A percentile compares a stretch with the other conserved stretches of the same genome.
Conservation (phyloP, 2,329 filamentous ascomycete genomes). For the Zasmidium angulare region DNA sequence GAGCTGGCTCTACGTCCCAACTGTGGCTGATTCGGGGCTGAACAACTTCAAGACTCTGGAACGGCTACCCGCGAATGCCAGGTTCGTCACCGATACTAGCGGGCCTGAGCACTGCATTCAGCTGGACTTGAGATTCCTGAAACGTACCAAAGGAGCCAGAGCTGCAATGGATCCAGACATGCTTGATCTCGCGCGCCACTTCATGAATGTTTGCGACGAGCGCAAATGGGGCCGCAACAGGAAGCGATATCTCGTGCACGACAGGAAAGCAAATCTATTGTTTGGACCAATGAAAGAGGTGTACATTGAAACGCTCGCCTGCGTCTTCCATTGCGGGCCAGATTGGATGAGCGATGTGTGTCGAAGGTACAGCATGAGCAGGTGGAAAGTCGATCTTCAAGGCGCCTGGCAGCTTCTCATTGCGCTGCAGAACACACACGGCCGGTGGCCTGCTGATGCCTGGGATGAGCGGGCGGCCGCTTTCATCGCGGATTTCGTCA, state of each 20-base stretch:
- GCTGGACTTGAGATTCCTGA: constrained; percentile 43
- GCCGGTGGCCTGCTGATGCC: constrained; percentile 30
- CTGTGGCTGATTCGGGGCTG: constrained; percentile 34
- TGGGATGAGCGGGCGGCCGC: constrained; percentile 31
- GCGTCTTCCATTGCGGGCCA: constrained; percentile 41
- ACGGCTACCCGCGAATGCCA: constrained; percentile 22
- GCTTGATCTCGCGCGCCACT: constrained; percentile 33
- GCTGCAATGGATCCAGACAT: constrained; percentile 19
- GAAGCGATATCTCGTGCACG: constrained; percentile 32
- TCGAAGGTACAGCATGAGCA: constrained; percentile 32
- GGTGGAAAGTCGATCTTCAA: constrained; percentile 34
- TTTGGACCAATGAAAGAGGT: constrained; percentile 42
- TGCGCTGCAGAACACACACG: constrained; percentile 38
- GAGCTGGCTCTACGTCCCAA: constrained; percentile 34
- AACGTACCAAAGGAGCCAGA: constrained; percentile 17
- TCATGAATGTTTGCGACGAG: constrained; percentile 36
- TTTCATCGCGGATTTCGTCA: constrained; percentile 37
- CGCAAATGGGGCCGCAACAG: constrained; percentile 33
- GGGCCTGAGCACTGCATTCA: constrained; percentile 41
- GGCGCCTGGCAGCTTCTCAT: constrained; percentile 34
- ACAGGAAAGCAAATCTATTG: constrained; percentile 33
- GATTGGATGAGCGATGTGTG: constrained; percentile 41
- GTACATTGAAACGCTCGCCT: constrained; percentile 44
- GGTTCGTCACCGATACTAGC: constrained; percentile 26
- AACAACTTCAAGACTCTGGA: constrained; percentile 36